Conservation (phyloP, 345 rosid species). For the Balakata baccata region DNA sequence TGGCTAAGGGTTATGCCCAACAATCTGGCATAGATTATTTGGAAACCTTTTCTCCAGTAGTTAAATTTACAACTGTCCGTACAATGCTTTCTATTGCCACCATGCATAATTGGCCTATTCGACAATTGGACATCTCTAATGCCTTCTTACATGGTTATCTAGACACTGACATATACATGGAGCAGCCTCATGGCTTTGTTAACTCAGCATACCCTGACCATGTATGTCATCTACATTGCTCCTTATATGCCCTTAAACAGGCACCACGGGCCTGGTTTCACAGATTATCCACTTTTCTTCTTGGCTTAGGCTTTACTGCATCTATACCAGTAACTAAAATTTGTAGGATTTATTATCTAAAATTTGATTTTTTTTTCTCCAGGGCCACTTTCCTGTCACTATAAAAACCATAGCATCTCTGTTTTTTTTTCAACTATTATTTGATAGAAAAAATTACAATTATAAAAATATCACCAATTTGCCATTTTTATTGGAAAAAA, state of each 20-base stretch:
- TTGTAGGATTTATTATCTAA: too few relatives aligned
- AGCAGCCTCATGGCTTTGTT: not conserved
- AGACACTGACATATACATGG: not conserved
- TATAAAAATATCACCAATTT: too few relatives aligned
- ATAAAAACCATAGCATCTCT: too few relatives aligned
- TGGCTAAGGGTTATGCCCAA: not conserved
- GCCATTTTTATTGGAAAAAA: too few relatives aligned
- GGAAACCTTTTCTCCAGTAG: not conserved
- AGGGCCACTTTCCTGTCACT: too few relatives aligned
- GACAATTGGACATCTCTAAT: not conserved
- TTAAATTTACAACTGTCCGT: not conserved
- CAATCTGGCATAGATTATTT: not conserved
- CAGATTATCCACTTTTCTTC: too few relatives aligned
- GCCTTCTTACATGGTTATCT: not conserved
- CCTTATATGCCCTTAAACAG: not conserved
- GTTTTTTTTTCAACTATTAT: too few relatives aligned
- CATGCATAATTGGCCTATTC: not conserved
- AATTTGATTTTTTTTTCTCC: too few relatives aligned
- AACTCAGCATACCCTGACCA: not conserved
- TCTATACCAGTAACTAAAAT: too few relatives aligned
- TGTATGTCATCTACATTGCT: not conserved
- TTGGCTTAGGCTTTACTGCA: too few relatives aligned
- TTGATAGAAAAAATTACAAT: too few relatives aligned
- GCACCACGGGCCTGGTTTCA: too few relatives aligned
- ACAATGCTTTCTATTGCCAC: not conserved